phyloP scores from a whole-genome alignment of 805 yeast species.

The Candida krabiensis region DNA sequence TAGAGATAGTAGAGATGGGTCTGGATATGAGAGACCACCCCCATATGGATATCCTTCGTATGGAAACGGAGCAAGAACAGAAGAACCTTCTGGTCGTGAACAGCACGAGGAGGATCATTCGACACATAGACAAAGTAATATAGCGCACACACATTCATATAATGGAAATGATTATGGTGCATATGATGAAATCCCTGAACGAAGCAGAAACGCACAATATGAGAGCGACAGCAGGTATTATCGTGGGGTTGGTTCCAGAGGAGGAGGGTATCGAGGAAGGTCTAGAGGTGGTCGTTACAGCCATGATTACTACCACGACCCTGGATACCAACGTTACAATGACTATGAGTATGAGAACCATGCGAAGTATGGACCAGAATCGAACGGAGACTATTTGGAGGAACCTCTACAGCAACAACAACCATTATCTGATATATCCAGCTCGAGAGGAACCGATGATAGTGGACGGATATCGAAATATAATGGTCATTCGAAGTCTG shows the following conservation, averaged over 20 bases:
- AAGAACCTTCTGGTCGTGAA: background rate
- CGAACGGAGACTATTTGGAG: background rate
- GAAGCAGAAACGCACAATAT: constrained; percentile 4
- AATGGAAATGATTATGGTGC: background rate
- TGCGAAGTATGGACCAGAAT: background rate
- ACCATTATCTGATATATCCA: background rate
- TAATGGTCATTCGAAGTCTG: constrained; percentile 1
- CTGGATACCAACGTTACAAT: constrained; percentile 1
- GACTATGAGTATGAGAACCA: constrained; percentile 4
- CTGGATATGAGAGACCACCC: background rate
- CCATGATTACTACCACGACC: constrained; percentile 5
- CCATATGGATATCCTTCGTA: constrained; percentile 4
- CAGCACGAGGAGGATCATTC: background rate
- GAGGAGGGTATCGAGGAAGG: constrained; percentile 12
- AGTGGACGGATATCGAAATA: background rate
- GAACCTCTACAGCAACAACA: background rate
- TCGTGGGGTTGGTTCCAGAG: constrained; percentile 8
- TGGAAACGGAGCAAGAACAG: background rate
- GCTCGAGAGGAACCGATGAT: no score
- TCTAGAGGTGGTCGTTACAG: constrained; percentile 6
- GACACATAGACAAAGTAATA: background rate
- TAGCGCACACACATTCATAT: background rate
- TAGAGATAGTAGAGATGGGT: constrained; percentile 2
- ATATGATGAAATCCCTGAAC: constrained; percentile 2
- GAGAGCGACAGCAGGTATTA: constrained; percentile 5